Conservation (phyloP, 306 rosid species). For the Prunus mongolica region DNA sequence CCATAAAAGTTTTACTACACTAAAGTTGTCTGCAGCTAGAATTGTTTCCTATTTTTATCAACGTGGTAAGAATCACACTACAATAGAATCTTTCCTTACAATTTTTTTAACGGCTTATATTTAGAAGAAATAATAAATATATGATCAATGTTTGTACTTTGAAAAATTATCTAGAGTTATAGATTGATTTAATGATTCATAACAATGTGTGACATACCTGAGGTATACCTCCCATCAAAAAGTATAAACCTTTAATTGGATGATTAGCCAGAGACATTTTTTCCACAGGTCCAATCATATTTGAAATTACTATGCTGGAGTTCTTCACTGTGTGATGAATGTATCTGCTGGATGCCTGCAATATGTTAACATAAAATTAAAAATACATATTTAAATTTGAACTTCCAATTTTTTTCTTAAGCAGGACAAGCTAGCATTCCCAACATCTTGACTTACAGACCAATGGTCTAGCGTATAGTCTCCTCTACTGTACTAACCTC, state of each 20-base stretch:
- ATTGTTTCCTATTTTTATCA: too few species aligned
- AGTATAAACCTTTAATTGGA: slow-evolving; percentile 39
- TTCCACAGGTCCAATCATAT: slow-evolving; percentile 48
- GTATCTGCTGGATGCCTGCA: slow-evolving; percentile 48
- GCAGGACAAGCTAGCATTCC: too few species aligned
- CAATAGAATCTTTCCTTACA: too few species aligned
- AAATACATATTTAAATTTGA: not conserved
- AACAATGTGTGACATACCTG: slow-evolving; percentile 36
- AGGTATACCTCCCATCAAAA: slow-evolving; percentile 40
- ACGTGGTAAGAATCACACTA: not conserved
- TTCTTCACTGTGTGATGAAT: slow-evolving; percentile 29
- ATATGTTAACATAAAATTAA: not conserved
- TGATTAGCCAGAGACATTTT: slow-evolving; percentile 48
- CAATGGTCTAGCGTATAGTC: not conserved
- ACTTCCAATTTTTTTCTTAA: too few species aligned
- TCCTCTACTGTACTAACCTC: slow-evolving; percentile 28
- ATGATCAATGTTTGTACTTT: too few species aligned
- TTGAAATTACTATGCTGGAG: slow-evolving; percentile 47
- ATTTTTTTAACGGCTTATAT: too few species aligned
- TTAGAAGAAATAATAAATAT: too few species aligned
- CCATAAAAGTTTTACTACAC: too few species aligned
- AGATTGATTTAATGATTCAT: not conserved
- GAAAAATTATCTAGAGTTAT: too few species aligned
- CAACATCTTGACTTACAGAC: too few species aligned
- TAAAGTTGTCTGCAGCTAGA: too few species aligned